phyloP scores from a whole-genome alignment of 768 basidiomycete species.

The Austroboletus festivus region DNA sequence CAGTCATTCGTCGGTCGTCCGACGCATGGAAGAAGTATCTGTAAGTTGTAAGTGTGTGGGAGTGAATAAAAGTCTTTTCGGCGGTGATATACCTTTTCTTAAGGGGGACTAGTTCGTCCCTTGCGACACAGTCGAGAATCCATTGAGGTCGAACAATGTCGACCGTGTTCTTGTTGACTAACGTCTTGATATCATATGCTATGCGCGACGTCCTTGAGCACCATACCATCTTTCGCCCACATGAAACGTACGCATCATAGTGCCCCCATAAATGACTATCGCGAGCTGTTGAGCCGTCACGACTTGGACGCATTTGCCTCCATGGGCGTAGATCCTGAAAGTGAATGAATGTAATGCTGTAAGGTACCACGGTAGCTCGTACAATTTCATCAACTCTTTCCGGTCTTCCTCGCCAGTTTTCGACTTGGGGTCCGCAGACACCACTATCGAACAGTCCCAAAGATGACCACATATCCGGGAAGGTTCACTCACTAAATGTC shows the following conservation, averaged over 20 bases:
- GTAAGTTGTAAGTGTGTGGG: background rate
- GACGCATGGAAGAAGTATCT: slow-evolving; percentile 84
- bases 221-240: background rate
- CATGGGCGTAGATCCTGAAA: slow-evolving; percentile 64
- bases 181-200: slow-evolving; percentile 70
- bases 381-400: slow-evolving; percentile 66
- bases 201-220: background rate
- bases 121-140: slow-evolving; percentile 74
- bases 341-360: too few species aligned
- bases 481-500: slow-evolving; percentile 68
- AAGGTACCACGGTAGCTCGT: slow-evolving; percentile 17
- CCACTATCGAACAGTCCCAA: slow-evolving; percentile 48
- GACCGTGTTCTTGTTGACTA: slow-evolving; percentile 65
- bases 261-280: slow-evolving; percentile 68
- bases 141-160: slow-evolving; percentile 81
- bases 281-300: slow-evolving; percentile 50
- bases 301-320: slow-evolving; percentile 64
- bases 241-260: slow-evolving; percentile 54
- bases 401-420: slow-evolving; percentile 66
- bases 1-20: slow-evolving; percentile 40
- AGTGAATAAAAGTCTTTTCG: background rate
- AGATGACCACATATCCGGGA: background rate
- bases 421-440: slow-evolving; percentile 72
- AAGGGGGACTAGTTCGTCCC: slow-evolving; percentile 55
- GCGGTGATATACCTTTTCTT: slow-evolving; percentile 52